Evolutionary conservation across 192 early-diverging fungal species (phyloP).

Genomic region (Coemansia sp.): DNA sequence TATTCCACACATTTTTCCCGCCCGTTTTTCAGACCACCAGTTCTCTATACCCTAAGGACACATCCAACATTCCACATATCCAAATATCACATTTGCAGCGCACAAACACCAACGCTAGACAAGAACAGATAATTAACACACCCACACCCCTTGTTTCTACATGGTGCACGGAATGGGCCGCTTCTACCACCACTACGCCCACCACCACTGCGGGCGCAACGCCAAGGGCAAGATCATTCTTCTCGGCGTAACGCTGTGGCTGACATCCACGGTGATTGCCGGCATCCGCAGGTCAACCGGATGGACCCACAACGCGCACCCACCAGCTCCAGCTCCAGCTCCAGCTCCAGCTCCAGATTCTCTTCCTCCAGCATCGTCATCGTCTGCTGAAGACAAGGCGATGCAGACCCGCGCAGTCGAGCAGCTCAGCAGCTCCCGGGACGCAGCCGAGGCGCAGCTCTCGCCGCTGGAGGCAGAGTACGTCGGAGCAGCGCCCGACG

Average conservation of each 20-base stretch:
- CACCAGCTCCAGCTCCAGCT: not conserved
- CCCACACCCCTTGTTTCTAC: no score
- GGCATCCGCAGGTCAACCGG: conserved; percentile 36
- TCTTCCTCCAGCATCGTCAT: not conserved
- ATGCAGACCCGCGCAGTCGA: not conserved
- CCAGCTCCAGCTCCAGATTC: not conserved
- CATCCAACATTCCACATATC: no score
- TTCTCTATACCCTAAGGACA: no score
- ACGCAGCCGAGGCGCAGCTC: conserved; percentile 5
- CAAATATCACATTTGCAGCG: no score
- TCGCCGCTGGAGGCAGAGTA: conserved; percentile 27
- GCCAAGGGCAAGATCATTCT: conserved; percentile 32
- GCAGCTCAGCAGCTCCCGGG: not conserved
- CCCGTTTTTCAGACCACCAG: no score
- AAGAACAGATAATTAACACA: no score
- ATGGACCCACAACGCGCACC: conserved; percentile 26
- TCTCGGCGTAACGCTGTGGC: conserved; percentile 37
- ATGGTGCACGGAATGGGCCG: not conserved
- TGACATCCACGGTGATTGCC: conserved; percentile 37
- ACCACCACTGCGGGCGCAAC: not conserved
- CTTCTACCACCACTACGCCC: conserved; percentile 13
- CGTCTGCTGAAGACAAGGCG: not conserved
- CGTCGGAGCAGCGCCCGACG: conserved; percentile 13
- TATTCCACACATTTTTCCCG: no score
- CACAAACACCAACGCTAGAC: no score